Base-by-base conservation (phyloP, 306 rosid genomes). In the Abrus precatorius region DNA sequence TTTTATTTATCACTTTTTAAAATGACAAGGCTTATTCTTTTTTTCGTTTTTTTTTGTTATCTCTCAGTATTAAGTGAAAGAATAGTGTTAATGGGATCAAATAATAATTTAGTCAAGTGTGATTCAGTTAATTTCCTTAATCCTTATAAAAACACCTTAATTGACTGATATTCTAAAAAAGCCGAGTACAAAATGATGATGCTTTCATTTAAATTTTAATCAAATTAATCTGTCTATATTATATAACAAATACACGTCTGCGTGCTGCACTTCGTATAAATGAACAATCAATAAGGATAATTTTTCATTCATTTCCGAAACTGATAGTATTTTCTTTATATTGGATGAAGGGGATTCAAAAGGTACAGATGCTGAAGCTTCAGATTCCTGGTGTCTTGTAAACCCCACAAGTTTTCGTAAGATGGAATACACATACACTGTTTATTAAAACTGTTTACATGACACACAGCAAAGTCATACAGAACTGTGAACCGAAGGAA, bases 341-440 rank as follows among this genome's bases (percentile, higher is more conserved):
- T 33, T 20, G 69, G 61, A 74, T 13, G 1, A 52, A 52, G 53
- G 61, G 32, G 5, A 52, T 54, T 63, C 54, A 66, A 12, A 54
- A 4, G 14, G 36, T 33, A 53, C 80, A 54, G 33, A 63, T 45
- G 62, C 45, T 33, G 63, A 77, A 55, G 79, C 30, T 76, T 83
- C 54, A 73, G 38, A 38, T 40, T 40, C 52, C 34, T 6, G 43
- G 33, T 43, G 12, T 72, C 57, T 56, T 4, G 2, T 34, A 56
- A 74, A 60, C 54, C 61, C 33, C 74, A 44, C 9, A 54, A 63
- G 68, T 29, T 53, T 60, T 61, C 43, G 33, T 64, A 55, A 44
- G 53, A 47, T 48, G 14, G 34, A 52, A 33, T 14, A 71, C 45
- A 32, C 54, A 28, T 41, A 41, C 53, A 20, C 9, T n/a, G 57